phyloP scores from a whole-genome alignment of 495 filamentous ascomycete species.

The Penicillium roqueforti region DNA sequence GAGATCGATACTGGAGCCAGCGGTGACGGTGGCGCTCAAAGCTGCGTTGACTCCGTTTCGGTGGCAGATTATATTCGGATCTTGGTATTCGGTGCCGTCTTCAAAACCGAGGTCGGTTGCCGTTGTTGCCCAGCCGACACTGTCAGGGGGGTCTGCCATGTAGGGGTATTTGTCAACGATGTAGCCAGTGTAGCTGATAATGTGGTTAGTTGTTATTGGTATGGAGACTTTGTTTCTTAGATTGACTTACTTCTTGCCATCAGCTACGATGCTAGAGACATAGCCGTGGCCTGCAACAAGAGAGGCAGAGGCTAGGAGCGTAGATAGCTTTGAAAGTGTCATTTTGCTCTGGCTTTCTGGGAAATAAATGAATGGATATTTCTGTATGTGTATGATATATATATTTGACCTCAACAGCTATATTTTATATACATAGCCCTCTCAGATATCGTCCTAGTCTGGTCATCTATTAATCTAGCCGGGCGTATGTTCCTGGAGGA shows the following conservation, averaged over 20 bases:
- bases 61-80: constrained; percentile 67
- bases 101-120: constrained; percentile 58
- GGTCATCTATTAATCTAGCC: not conserved
- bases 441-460: not conserved
- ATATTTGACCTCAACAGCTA: not conserved
- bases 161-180: constrained; percentile 32
- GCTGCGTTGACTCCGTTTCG: constrained; percentile 47
- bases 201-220: not conserved
- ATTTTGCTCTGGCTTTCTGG: constrained; percentile 9
- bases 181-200: constrained; percentile 31
- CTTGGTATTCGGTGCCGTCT: constrained; percentile 42
- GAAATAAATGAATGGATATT: not conserved
- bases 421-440: not conserved
- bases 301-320: constrained; percentile 39
- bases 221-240: not conserved
- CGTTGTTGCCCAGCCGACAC: constrained; percentile 54
- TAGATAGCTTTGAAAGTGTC: constrained; percentile 27
- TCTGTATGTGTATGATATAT: not conserved
- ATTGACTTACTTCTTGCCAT: constrained; percentile 40
- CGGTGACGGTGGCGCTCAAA: constrained; percentile 48
- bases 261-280: constrained; percentile 51
- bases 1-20: constrained; percentile 52
- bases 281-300: constrained; percentile 55
- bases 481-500: not conserved
- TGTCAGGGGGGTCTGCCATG: constrained; percentile 40